Evolutionary conservation across 2,329 filamentous ascomycete genomes (phyloP), one percentile per base, ranked within the genome.

Genomic region (Aspergillus ruber): DNA sequence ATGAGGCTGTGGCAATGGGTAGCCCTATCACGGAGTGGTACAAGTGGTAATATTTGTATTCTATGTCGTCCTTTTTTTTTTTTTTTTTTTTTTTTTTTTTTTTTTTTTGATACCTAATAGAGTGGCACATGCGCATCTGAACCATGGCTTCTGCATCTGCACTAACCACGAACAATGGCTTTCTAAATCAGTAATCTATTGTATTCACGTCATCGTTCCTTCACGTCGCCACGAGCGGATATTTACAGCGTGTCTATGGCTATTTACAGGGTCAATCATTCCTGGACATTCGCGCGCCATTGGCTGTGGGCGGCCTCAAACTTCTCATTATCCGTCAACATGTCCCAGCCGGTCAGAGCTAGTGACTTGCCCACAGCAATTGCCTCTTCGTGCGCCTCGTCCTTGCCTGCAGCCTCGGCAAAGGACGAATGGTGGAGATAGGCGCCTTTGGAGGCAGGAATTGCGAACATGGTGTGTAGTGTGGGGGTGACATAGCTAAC

Each of bases 401-500:
- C 42, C 52, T 65, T 68, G 8, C 68, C 70, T 3, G 76, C 75
- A 0, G 70, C 73, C 0, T 65, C 67, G 0, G 74, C 66, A 56
- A 79, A 79, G 3, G 62, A 56, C 6, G 70, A 67, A 27, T 67
- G 20, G 69, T 72, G 70, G 3, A 58, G 63, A 20, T 54, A 63
- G 0, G 56, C 52, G 4, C 60, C 68, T 10, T 68, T 63, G 0
- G 63, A 54, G 1, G 68, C 63, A 0, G 70, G 65, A 29, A 79
- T 74, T 1, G 60, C 64, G 48, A 79, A 78, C 27, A 68, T 71
- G 3, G 73, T 71, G 51, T 79, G 76, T 43, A 79, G 71, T 4
- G 68, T 69, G 1, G 76, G 76, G 2, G 74, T 61, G 1, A 67
- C 50, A 44, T 77, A 73, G 10, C 69, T 72, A 8, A 79, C 74